Conservation (phyloP, 1,139 yeast genomes). For the Suhomyces yuchorum region DNA sequence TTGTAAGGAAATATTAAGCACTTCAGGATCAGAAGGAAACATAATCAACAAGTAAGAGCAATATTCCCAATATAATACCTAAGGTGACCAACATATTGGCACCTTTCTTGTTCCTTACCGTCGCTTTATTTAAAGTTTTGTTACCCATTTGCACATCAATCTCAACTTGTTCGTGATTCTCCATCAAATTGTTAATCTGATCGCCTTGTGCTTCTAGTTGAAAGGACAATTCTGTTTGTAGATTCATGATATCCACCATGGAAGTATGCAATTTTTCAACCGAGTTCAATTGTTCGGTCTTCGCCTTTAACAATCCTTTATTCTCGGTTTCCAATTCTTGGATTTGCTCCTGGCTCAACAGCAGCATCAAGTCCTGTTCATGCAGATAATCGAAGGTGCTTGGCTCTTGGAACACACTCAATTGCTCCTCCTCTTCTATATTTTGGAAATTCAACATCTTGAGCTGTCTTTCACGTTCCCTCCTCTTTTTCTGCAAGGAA, state of each 20-base stretch:
- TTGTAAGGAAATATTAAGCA: neutral
- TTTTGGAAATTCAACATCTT: conserved; percentile 47
- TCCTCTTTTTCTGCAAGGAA: conserved; percentile 45
- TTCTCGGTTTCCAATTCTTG: conserved; percentile 75
- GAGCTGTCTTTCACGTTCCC: conserved; percentile 44
- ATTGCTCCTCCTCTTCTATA: conserved; percentile 24
- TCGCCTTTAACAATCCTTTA: conserved; percentile 59
- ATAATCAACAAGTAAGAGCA: conserved; percentile 66
- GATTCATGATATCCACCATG: conserved; percentile 74
- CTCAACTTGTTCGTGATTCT: conserved; percentile 71
- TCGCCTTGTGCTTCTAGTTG: conserved; percentile 79
- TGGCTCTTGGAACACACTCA: conserved; percentile 20
- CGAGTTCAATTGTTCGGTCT: conserved; percentile 66
- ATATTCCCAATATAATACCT: conserved; percentile 62
- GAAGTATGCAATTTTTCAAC: conserved; percentile 74
- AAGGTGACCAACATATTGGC: conserved; percentile 65
- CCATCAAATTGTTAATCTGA: conserved; percentile 65
- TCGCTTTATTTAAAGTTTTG: conserved; percentile 69
- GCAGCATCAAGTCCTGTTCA: conserved; percentile 21
- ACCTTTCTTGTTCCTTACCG: conserved; percentile 66
- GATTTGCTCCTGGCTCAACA: conserved; percentile 60
- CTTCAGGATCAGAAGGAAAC: conserved; percentile 33
- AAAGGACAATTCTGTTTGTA: conserved; percentile 75
- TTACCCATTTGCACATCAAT: conserved; percentile 75
- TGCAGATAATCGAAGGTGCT: conserved; percentile 15